Evolutionary conservation across 1,139 yeast species (phyloP).

Genomic region (Taphrina populina): DNA sequence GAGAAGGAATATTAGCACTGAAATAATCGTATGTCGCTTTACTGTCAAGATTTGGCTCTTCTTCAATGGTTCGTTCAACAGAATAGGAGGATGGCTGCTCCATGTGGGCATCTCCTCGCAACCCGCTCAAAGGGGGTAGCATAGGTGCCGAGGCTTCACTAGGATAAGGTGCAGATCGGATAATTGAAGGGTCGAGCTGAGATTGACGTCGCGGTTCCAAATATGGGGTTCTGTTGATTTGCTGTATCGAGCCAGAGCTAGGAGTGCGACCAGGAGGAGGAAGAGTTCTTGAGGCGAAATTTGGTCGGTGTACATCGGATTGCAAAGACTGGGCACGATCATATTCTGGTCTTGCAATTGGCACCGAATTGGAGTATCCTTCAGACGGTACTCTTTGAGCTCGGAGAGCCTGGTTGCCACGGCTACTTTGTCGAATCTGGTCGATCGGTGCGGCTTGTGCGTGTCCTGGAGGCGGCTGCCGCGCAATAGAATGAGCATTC

Average conservation of each 20-base stretch:
- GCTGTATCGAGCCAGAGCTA: neutral
- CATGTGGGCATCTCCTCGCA: neutral
- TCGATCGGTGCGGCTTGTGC: neutral
- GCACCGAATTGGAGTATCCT: neutral
- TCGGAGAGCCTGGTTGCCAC: neutral
- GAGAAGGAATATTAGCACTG: neutral
- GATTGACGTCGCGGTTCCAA: neutral
- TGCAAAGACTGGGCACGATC: slow-evolving; percentile 29
- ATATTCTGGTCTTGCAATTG: slow-evolving; percentile 12
- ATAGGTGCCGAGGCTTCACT: neutral
- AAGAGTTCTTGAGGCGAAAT: slow-evolving; percentile 3
- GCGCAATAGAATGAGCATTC: neutral
- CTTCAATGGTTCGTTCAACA: neutral
- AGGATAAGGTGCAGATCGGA: neutral
- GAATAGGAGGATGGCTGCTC: neutral
- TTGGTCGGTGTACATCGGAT: slow-evolving; percentile 7
- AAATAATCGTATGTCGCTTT: neutral
- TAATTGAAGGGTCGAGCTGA: neutral
- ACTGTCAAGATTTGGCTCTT: neutral
- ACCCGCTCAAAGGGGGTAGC: slow-evolving; percentile 5
- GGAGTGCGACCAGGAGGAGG: slow-evolving; percentile 1
- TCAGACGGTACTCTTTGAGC: slow-evolving; percentile 28
- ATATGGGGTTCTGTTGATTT: neutral
- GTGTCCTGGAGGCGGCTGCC: slow-evolving; percentile 13
- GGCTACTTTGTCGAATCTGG: neutral